These are phyloP conservation scores for Candida pseudoviswanathii DNA, from an alignment of 1,139 yeast species.

Conservation along the genomic window DNA sequence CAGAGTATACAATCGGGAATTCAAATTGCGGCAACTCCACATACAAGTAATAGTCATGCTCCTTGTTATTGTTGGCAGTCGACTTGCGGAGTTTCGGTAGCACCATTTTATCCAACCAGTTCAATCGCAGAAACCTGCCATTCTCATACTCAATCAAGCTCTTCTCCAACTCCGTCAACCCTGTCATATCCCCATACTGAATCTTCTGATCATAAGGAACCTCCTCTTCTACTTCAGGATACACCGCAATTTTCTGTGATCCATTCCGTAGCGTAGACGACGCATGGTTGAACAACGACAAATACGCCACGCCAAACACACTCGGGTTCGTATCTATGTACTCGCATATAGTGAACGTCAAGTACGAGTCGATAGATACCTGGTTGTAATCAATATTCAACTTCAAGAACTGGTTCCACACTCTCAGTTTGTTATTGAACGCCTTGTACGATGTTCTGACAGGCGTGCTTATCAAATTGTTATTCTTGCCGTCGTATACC, in stretches of 20 bases:
- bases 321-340: slow-evolving; percentile 52
- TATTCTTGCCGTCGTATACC: slow-evolving; percentile 55
- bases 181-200: slow-evolving; percentile 26
- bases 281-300: slow-evolving; percentile 56
- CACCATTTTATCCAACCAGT: slow-evolving; percentile 78
- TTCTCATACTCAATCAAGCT: slow-evolving; percentile 65
- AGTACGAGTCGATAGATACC: slow-evolving; percentile 59
- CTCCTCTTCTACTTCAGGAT: slow-evolving; percentile 6
- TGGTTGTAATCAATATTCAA: slow-evolving; percentile 74
- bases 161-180: slow-evolving; percentile 46
- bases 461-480: slow-evolving; percentile 67
- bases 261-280: slow-evolving; percentile 38
- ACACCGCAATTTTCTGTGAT: slow-evolving; percentile 38
- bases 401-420: slow-evolving; percentile 61
- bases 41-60: slow-evolving; percentile 48
- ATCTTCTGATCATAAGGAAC: slow-evolving; percentile 10
- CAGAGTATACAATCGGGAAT: slow-evolving; percentile 79
- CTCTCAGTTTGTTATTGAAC: slow-evolving; percentile 48
- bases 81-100: slow-evolving; percentile 50
- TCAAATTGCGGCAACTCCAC: slow-evolving; percentile 79
- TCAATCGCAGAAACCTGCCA: slow-evolving; percentile 61
- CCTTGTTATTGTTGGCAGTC: slow-evolving; percentile 35
- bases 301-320: slow-evolving; percentile 60
- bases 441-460: slow-evolving; percentile 66
- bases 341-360: slow-evolving; percentile 70